These are phyloP conservation scores for Leptodermis oblonga DNA, from an alignment of 257 asterid species.

Conservation along the genomic window DNA sequence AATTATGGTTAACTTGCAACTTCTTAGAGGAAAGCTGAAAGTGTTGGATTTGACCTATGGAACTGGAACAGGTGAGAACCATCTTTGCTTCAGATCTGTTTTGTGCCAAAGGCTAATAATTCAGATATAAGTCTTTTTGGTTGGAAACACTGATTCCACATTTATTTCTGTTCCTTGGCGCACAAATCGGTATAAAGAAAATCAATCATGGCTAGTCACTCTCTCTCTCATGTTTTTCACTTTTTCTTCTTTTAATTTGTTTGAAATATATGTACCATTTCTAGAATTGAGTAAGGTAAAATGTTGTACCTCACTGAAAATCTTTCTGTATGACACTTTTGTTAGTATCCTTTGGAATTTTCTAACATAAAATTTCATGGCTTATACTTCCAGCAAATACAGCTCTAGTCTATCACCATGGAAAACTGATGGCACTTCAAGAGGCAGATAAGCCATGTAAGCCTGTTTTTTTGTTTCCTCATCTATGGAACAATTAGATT, in stretches of 20 bases:
- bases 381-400: slow-evolving; percentile 74
- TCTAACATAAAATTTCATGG: slow-evolving; percentile 17
- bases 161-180: too few relatives aligned
- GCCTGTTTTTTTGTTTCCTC: slow-evolving; percentile 23
- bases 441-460: slow-evolving; percentile 98
- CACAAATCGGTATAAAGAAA: too few relatives aligned
- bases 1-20: slow-evolving; percentile 54
- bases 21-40: slow-evolving; percentile 71
- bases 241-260: neutral
- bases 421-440: slow-evolving; percentile 85
- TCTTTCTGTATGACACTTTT: neutral
- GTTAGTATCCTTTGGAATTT: slow-evolving; percentile 17
- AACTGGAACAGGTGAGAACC: slow-evolving; percentile 61
- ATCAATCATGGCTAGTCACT: neutral
- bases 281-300: neutral
- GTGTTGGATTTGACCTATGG: slow-evolving; percentile 75
- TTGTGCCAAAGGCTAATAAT: slow-evolving; percentile 2
- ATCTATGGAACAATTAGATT: neutral
- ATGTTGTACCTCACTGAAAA: neutral
- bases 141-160: too few relatives aligned
- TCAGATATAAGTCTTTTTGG: too few relatives aligned
- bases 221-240: neutral
- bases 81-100: neutral
- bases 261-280: neutral
- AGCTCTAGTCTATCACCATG: slow-evolving; percentile 81